phyloP scores from a whole-genome alignment of 768 basidiomycete genomes.

The Sutorius australiensis region DNA sequence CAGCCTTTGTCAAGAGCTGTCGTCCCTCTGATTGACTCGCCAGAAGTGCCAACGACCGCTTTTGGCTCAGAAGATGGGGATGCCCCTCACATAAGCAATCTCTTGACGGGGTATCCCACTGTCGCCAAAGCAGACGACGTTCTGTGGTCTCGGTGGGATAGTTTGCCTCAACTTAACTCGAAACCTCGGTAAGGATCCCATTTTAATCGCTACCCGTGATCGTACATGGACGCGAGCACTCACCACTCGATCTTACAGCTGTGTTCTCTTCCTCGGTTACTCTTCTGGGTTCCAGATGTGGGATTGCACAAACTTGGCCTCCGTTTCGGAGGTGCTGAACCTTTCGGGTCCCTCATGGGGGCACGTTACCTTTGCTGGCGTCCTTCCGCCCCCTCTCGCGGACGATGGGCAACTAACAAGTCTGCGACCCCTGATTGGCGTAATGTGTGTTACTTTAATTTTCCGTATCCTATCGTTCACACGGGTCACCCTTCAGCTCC shows the following conservation, averaged over 20 bases:
- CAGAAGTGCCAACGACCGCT: slow-evolving; percentile 9
- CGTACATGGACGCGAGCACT: neutral
- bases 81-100: slow-evolving; percentile 8
- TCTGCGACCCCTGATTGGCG: slow-evolving; percentile 35
- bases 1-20: slow-evolving; percentile 9
- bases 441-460: slow-evolving; percentile 28
- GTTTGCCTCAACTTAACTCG: slow-evolving; percentile 15
- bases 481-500: slow-evolving; percentile 16
- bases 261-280: slow-evolving; percentile 54
- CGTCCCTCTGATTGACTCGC: slow-evolving; percentile 6
- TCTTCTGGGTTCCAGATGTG: slow-evolving; percentile 53
- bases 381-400: slow-evolving; percentile 35
- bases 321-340: slow-evolving; percentile 53
- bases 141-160: slow-evolving; percentile 35
- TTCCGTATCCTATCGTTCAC: slow-evolving; percentile 3
- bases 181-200: slow-evolving; percentile 17
- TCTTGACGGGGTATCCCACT: slow-evolving; percentile 28
- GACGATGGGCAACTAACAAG: slow-evolving; percentile 28
- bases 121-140: slow-evolving; percentile 30
- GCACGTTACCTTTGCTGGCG: slow-evolving; percentile 35
- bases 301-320: slow-evolving; percentile 54
- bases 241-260: slow-evolving; percentile 24
- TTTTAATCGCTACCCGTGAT: neutral
- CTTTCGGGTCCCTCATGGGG: slow-evolving; percentile 38
- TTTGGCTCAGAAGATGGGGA: slow-evolving; percentile 27